These are phyloP conservation scores for Lodderomyces pseudojiufengensis DNA, from an alignment of 1,139 yeast genomes.

Conservation along the genomic window DNA sequence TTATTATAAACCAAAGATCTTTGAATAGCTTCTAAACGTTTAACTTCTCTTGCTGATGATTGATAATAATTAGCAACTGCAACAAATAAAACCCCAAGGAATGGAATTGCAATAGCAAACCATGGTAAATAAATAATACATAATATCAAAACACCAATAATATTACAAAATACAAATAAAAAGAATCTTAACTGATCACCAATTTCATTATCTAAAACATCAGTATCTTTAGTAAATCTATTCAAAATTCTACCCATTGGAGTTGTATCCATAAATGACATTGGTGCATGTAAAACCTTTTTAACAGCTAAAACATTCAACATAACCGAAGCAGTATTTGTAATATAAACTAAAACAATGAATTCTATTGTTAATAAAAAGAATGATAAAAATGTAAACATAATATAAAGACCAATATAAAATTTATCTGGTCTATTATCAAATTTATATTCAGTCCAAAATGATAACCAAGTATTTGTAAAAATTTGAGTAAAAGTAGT, in stretches of 20 bases:
- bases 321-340: slow-evolving; percentile 45
- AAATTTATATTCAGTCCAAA: slow-evolving; percentile 69
- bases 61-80: slow-evolving; percentile 39
- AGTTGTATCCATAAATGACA: slow-evolving; percentile 44
- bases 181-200: slow-evolving; percentile 44
- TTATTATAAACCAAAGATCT: slow-evolving; percentile 45
- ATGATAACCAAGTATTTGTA: slow-evolving; percentile 80
- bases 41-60: slow-evolving; percentile 43
- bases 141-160: slow-evolving; percentile 40
- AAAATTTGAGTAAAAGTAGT: slow-evolving; percentile 62
- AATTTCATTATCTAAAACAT: slow-evolving; percentile 44
- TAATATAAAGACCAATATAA: slow-evolving; percentile 70
- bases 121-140: slow-evolving; percentile 45
- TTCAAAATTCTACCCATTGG: slow-evolving; percentile 46
- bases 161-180: slow-evolving; percentile 37
- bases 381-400: slow-evolving; percentile 46
- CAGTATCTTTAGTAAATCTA: slow-evolving; percentile 56
- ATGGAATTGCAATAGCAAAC: slow-evolving; percentile 46
- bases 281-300: slow-evolving; percentile 52
- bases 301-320: slow-evolving; percentile 51
- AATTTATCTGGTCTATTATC: slow-evolving; percentile 40
- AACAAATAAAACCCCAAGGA: slow-evolving; percentile 29
- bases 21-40: slow-evolving; percentile 43
- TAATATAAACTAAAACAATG: slow-evolving; percentile 45
- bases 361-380: slow-evolving; percentile 41